Base-by-base conservation (phyloP, 768 basidiomycete genomes). In the Mycena belliarum region DNA sequence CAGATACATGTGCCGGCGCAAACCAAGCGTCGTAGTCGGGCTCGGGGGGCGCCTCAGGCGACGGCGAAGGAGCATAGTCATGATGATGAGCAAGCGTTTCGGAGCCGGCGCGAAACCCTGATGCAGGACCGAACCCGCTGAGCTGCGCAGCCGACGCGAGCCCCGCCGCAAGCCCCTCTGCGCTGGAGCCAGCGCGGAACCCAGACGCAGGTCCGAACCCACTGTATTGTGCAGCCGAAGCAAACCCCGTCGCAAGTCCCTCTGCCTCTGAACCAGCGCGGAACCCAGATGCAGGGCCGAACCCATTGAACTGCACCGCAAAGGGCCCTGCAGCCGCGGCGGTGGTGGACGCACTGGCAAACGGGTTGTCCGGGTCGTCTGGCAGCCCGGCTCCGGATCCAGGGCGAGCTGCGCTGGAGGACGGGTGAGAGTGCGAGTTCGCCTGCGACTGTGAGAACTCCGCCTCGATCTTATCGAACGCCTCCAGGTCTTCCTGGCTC, bases 401-500 rank as follows among this genome's bases (percentile, higher is more conserved):
- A 46, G 45, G 33, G 15, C 47, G 47, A 14, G 14, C 40, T 50
- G 57, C 25, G 49, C 61, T 40, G 20, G 52, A 54, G 41, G 58
- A 38, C 37, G 57, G 52, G 48, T 47, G 42, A 6, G 32, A 25
- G 25, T 41, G 47, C n/a, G 57, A 50, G 48, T 47, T 33, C 4
- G 32, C 20, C 20, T 41, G 47, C n/a, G 57, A 47, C 44, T 82
- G 82, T 6, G 81, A 79, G 1, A 82, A 70, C 44, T 65, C 70
- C 6, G 73, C 72, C 26, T 86, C 80, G 12, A 85, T 67, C 35
- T 73, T 73, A 65, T 86, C 84, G 43, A 84, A 79, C 4, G 81
- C 84, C 33, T 73, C 72, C 12, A 88, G 67, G 52, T 86, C 81
- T 32, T 83, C 79, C 57, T 82, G 79, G 49, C 79, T 87, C 52